Base-by-base conservation (phyloP, 108 stramenopile genomes). In the Aurantiochytrium sp. region DNA sequence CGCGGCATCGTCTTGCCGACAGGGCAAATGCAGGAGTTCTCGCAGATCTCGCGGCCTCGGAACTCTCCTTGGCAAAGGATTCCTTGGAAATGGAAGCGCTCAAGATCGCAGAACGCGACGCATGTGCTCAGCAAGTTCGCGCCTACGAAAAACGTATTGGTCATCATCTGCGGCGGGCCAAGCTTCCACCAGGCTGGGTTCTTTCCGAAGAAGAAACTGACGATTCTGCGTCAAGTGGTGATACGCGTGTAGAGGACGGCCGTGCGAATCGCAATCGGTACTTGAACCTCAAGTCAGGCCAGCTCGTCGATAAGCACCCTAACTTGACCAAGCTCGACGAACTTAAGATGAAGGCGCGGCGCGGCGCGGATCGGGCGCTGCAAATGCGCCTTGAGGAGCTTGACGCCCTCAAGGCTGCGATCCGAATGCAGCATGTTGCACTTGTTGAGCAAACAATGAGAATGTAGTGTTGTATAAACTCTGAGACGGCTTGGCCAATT, bases 141-240 rank as follows among this genome's bases (percentile, higher is more conserved):
- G 5, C 3, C 10, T 83, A 53, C 51, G 76, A 83, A 28, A 83
- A 83, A 4, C 45, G 51, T 12, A 45, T 35, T 6, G 23, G 43
- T 6, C 76, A 83, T 47, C 45, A 47, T 25, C 76, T 83, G 10
- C n/a, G n/a, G 18, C 76, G 76, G 10, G 76, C 49, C 45, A 83
- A 83, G 76, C 23, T 83, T 6, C 76, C 76, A 12, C 76, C 76
- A 53, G 76, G 76, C 6, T 83, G 76, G 76, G 76, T 83, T 53
- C 49, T 53, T 53, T 6, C 45, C 76, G 76, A 83, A 23, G 12
- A 12, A 2, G 76, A 35, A 43, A 42, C 25, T 3, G 64, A 69
- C 6, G 64, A 69, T 12, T 35, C 35, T 35, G 35, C 35, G 1
- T 19, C 28, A 18, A 83, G 76, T 23, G 18, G 28, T n/a, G 51